Evolutionary conservation across 2,329 filamentous ascomycete genomes (phyloP).

Genomic region (Coniochaeta hoffmannii): DNA sequence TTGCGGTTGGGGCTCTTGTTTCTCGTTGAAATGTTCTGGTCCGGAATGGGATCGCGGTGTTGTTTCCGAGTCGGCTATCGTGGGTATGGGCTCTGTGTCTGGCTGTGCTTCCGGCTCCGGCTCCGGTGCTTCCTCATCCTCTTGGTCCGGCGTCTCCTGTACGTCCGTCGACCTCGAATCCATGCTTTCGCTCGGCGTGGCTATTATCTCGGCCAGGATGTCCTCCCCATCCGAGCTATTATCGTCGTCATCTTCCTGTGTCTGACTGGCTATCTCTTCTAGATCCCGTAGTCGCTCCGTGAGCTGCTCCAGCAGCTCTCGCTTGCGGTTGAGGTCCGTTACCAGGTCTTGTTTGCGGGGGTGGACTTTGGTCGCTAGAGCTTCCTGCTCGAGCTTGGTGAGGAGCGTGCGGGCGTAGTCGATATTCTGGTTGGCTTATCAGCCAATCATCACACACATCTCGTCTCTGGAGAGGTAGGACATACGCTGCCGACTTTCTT

Average conservation of each 20-base stretch:
- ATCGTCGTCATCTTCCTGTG: slow-evolving; percentile 21
- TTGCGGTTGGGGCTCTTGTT: slow-evolving; percentile 5
- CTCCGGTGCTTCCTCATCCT: slow-evolving; percentile 5
- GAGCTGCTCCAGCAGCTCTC: slow-evolving; percentile 58
- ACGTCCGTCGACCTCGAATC: slow-evolving; percentile 22
- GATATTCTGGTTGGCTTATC: slow-evolving; percentile 47
- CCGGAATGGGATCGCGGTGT: slow-evolving; percentile 5
- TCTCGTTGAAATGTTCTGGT: not conserved
- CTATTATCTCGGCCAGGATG: slow-evolving; percentile 45
- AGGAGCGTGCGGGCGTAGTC: slow-evolving; percentile 63
- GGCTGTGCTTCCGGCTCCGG: slow-evolving; percentile 1
- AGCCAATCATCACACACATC: not conserved
- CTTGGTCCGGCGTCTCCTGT: slow-evolving; percentile 10
- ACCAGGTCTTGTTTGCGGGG: slow-evolving; percentile 54
- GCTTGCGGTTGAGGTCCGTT: slow-evolving; percentile 55
- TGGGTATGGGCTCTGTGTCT: slow-evolving; percentile 2
- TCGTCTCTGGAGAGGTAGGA: not conserved
- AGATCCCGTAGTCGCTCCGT: slow-evolving; percentile 61
- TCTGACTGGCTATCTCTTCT: slow-evolving; percentile 40
- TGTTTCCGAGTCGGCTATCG: not conserved
- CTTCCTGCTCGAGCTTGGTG: slow-evolving; percentile 63
- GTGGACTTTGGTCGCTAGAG: slow-evolving; percentile 49
- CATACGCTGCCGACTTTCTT: slow-evolving; percentile 28
- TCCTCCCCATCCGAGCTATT: slow-evolving; percentile 50
- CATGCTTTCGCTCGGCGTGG: slow-evolving; percentile 46